Base-by-base conservation (phyloP, 1,284 basidiomycete genomes). In the Puccinia polysora region DNA sequence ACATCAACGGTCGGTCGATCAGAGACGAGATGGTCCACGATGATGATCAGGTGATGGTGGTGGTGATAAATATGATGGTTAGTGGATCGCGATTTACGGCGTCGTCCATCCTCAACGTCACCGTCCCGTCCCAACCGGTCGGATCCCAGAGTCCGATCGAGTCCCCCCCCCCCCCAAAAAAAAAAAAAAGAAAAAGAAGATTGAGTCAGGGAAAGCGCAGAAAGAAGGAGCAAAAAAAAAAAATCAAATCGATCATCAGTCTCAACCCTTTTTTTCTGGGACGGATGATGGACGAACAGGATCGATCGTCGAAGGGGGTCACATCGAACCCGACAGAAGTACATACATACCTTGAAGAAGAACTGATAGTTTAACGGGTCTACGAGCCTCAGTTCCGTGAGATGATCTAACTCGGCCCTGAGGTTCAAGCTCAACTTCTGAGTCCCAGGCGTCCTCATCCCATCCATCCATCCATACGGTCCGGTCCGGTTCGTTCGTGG, bases 361-460 rank as follows among this genome's bases (percentile, higher is more conserved):
- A 32, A 70, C n/a, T 36, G 25, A 30, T 70, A 53, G n/a, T 30
- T 25, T 23, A 38, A 28, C 49, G 56, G 45, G 45, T 70, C 47
- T 8, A 34, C 20, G 7, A 50, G 47, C 18, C 20, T 15, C 8
- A 70, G 45, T 53, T 70, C 34, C n/a, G 56, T 62, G 30, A 70
- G 18, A 20, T 70, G 49, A 40, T 60, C 38, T 30, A 70, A 45
- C 18, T 70, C 68, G n/a, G 68, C 68, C 43, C 30, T 49, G 15
- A 70, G 2, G 20, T 40, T 49, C n/a, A 70, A 40, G n/a, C 25
- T 70, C 18, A 70, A 47, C 62, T 70, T 70, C 68, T 70, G 12
- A n/a, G n/a, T n/a, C n/a, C n/a, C n/a, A n/a, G n/a, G n/a, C n/a
- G n/a, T n/a, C n/a, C n/a, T n/a, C n/a, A n/a, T n/a, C n/a, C n/a